Evolutionary conservation across 1,284 basidiomycete genomes (phyloP), one percentile per base, ranked within the genome.

Genomic region (Apiotrichum montevideense): DNA sequence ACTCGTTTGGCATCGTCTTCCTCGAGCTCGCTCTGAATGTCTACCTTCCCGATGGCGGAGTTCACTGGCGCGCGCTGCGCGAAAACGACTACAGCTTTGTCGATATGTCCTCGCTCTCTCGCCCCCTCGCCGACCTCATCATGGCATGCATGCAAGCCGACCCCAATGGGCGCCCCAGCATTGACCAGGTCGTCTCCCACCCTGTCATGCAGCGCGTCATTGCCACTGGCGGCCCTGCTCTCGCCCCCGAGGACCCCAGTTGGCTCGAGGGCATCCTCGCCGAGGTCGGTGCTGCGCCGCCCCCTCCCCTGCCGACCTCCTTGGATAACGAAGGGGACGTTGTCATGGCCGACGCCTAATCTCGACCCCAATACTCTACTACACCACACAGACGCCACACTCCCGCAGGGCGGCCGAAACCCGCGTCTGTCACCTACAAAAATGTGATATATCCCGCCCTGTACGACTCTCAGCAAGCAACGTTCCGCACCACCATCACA

Each of bases 21-120:
- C 83, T 99, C 46, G 96, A 99, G 80, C 87, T 91, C 51, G 89
- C 93, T 40, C 86, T 91, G 64, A 98, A 98, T 73, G 93, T 98
- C 64, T 85, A 95, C 59, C 88, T 99, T 40, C 96, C 96, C 69
- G 92, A 95, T 77, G 81, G 94, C 85, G 95, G 97, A 66, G 81
- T 90, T 63, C 83, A 88, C 1, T 99, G 96, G 96, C 92, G 96
- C 68, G 86, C 89, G 64, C 82, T 98, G 44, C 87, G 96, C 51
- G 84, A 84, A 57, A 89, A 96, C 75, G 90, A 99, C 78, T 92
- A 97, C 71, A 85, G 85, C 49, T 90, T 94, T 69, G 86, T 97
- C 53, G 87, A 93, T 71, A 75, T 84, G 3, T 73, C 79, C 8
- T 81, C 82, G n/a, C 83, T 87, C 33, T 90, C 87, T 63, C 80